Percentiles rank a stretch among this genome's conserved stretches.
phyloP scores from a whole-genome alignment of 169 alveolate species.

The Cardiosporidium cionae region DNA sequence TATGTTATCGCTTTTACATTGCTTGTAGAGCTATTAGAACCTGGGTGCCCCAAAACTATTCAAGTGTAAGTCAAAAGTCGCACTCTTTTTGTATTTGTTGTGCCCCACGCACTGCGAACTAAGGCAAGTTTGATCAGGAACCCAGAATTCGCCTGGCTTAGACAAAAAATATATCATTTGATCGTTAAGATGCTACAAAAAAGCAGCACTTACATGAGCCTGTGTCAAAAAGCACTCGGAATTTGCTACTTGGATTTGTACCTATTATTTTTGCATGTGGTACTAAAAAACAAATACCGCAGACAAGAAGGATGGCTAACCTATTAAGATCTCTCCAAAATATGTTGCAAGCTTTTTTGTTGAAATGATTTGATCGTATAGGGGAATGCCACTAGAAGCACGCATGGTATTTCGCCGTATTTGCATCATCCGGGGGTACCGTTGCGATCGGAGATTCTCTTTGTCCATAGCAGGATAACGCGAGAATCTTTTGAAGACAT shows the following conservation, averaged over 20 bases:
- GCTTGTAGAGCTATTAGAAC: not conserved
- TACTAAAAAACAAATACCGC: no score
- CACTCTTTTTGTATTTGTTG: constrained; percentile 18
- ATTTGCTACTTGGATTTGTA: constrained; percentile 10
- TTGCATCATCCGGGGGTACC: constrained; percentile 11
- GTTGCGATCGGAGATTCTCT: no score
- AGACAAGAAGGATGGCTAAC: no score
- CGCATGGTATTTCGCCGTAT: constrained; percentile 10
- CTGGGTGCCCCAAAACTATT: constrained; percentile 11
- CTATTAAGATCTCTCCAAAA: constrained; percentile 31
- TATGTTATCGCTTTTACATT: not conserved
- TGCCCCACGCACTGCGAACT: constrained; percentile 24
- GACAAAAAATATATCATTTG: not conserved
- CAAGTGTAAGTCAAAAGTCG: constrained; percentile 13
- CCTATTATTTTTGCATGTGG: constrained; percentile 16
- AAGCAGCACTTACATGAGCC: constrained; percentile 32
- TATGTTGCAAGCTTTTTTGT: constrained; percentile 30
- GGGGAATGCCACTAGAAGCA: constrained; percentile 16
- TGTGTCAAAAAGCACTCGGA: constrained; percentile 36
- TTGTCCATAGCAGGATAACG: no score
- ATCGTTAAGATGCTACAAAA: no score
- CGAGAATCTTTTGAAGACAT: no score
- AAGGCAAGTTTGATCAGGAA: constrained; percentile 34
- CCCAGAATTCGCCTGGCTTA: constrained; percentile 33
- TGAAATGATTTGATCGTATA: constrained; percentile 32